These are phyloP conservation scores for Globisporangium radiosum DNA, from an alignment of 352 stramenopile genomes.

Conservation along the genomic window DNA sequence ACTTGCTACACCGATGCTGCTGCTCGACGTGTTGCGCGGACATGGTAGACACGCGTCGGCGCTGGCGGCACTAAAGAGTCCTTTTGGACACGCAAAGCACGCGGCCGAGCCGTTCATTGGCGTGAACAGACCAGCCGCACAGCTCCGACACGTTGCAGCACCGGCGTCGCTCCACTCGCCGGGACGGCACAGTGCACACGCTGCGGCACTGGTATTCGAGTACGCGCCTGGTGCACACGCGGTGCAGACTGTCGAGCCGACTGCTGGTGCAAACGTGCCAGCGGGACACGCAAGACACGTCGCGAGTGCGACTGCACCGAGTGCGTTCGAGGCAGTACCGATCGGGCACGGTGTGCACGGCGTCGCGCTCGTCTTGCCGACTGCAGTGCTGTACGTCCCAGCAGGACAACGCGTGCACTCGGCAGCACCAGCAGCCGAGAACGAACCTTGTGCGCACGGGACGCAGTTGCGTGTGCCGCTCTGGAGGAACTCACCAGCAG, in stretches of 20 bases:
- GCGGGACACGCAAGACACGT: constrained; percentile 25
- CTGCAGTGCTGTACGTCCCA: constrained; percentile 40
- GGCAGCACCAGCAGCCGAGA: constrained; percentile 30
- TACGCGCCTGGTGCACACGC: constrained; percentile 28
- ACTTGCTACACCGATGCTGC: constrained; percentile 11
- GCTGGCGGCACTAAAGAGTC: constrained; percentile 49
- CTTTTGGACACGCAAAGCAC: constrained; percentile 47
- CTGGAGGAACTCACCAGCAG: constrained; percentile 48
- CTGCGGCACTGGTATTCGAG: constrained; percentile 30
- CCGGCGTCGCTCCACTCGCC: constrained; percentile 37
- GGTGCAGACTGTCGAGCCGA: constrained; percentile 14
- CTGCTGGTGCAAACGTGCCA: constrained; percentile 19
- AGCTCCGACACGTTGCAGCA: constrained; percentile 30
- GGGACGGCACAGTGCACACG: constrained; percentile 29
- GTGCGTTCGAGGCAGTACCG: constrained; percentile 37
- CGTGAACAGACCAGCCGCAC: constrained; percentile 37
- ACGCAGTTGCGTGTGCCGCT: constrained; percentile 45
- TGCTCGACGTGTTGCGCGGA: constrained; percentile 42
- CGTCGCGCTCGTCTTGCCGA: constrained; percentile 25
- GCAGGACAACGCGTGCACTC: constrained; percentile 39
- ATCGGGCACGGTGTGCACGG: constrained; percentile 40
- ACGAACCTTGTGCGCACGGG: constrained; percentile 35
- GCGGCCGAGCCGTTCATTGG: constrained; percentile 26
- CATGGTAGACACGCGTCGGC: constrained; percentile 31
- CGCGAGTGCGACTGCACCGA: constrained; percentile 22